A percentile compares a stretch with the other conserved stretches of the same genome.
phyloP scores from a whole-genome alignment of 345 rosid species.

The rapeseed (Brassica napus) region DNA sequence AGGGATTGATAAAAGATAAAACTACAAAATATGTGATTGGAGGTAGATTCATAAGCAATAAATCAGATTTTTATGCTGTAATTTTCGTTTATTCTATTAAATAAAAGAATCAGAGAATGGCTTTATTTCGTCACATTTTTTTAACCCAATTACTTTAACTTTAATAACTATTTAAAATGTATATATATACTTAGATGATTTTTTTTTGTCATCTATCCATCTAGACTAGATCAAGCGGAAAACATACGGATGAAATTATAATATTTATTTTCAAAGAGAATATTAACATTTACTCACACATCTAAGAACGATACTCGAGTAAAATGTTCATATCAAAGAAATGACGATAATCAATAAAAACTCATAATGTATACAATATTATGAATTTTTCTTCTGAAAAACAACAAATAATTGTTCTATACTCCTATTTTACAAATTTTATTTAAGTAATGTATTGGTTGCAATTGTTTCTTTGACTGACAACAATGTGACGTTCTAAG shows the following conservation, averaged over 20 bases:
- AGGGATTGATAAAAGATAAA: background rate
- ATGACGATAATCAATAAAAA: background rate
- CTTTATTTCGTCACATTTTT: background rate
- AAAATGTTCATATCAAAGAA: background rate
- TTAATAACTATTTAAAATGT: background rate
- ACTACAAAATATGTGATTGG: slow-evolving; percentile 13
- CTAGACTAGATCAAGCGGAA: too few species aligned
- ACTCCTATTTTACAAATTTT: background rate
- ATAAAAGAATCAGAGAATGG: background rate
- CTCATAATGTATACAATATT: too few species aligned
- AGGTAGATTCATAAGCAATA: slow-evolving; percentile 2
- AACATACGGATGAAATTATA: too few species aligned
- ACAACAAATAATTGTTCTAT: background rate
- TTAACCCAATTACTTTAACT: background rate
- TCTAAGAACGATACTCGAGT: background rate
- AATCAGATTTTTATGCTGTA: background rate
- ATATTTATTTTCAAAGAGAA: too few species aligned
- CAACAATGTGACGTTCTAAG: background rate
- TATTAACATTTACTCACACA: too few species aligned
- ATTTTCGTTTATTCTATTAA: background rate
- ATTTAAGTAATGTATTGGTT: background rate
- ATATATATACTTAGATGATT: too few species aligned
- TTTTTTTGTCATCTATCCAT: too few species aligned
- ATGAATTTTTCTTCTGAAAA: background rate
- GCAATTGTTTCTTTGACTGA: background rate